A percentile compares a stretch with the other conserved stretches of the same genome.
phyloP scores from a whole-genome alignment of 306 rosid genomes.

The Mucuna pruriens region DNA sequence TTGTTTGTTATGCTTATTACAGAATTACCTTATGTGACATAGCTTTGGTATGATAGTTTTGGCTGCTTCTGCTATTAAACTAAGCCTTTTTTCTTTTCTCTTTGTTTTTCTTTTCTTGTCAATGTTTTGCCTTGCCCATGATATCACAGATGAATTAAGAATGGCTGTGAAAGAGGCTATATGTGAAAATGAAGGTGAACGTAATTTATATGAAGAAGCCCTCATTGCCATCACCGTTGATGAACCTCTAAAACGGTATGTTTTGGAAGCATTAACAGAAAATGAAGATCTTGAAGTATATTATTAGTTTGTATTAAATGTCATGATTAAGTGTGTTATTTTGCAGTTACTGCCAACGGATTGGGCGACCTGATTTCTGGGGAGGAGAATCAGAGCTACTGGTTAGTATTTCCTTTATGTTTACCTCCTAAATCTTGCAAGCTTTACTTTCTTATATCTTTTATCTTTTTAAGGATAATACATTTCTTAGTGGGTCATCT shows the following conservation, averaged over 20 bases:
- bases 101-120: neutral
- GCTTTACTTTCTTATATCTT: neutral
- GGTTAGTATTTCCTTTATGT: slow-evolving; percentile 58
- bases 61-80: slow-evolving; percentile 25
- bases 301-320: neutral
- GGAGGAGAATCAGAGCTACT: slow-evolving; percentile 96
- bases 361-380: slow-evolving; percentile 86
- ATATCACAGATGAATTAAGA: slow-evolving; percentile 76
- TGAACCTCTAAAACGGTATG: slow-evolving; percentile 79
- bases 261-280: slow-evolving; percentile 27
- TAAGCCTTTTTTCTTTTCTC: neutral
- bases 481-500: neutral
- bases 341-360: slow-evolving; percentile 86
- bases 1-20: slow-evolving; percentile 26
- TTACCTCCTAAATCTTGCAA: slow-evolving; percentile 15
- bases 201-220: slow-evolving; percentile 75
- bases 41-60: slow-evolving; percentile 23
- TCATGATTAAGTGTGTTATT: slow-evolving; percentile 30
- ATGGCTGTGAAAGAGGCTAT: slow-evolving; percentile 89
- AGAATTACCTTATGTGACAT: slow-evolving; percentile 9
- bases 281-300: slow-evolving; percentile 23
- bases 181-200: slow-evolving; percentile 72
- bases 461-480: slow-evolving; percentile 7
- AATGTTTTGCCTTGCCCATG: slow-evolving; percentile 23
- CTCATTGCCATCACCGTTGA: slow-evolving; percentile 86